Evolutionary conservation across 2,329 filamentous ascomycete genomes (phyloP).

Genomic region (Aspergillus novofumigatus): DNA sequence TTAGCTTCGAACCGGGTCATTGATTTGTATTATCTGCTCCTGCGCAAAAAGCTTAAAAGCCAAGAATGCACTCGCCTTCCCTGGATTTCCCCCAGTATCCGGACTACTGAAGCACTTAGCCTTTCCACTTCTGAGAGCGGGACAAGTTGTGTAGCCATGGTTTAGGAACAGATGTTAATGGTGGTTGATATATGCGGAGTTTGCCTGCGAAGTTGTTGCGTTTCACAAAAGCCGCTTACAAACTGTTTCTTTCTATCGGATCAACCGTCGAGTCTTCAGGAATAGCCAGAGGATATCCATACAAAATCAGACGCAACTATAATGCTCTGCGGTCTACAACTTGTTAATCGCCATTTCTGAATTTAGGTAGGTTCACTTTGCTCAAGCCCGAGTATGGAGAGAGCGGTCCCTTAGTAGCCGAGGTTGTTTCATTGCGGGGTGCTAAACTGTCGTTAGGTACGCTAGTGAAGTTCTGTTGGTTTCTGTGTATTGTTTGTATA

Average conservation of each 20-base stretch:
- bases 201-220: background rate
- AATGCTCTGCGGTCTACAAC: background rate
- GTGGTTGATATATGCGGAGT: background rate
- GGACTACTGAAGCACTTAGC: constrained; percentile 71
- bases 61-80: constrained; percentile 55
- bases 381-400: background rate
- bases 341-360: background rate
- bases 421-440: background rate
- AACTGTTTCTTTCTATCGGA: background rate
- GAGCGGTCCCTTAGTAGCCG: background rate
- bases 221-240: background rate
- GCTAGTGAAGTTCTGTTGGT: background rate
- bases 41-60: background rate
- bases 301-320: background rate
- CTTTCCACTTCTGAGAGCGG: constrained; percentile 70
- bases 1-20: background rate
- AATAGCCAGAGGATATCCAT: background rate
- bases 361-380: background rate
- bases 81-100: constrained; percentile 89
- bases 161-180: background rate
- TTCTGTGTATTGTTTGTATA: background rate
- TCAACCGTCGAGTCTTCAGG: background rate
- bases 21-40: background rate
- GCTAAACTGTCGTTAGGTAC: constrained; percentile 5
- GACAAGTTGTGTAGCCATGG: constrained; percentile 60